Conservation (phyloP, 176 grass and related monocot species). For the Tuctoria greenei region DNA sequence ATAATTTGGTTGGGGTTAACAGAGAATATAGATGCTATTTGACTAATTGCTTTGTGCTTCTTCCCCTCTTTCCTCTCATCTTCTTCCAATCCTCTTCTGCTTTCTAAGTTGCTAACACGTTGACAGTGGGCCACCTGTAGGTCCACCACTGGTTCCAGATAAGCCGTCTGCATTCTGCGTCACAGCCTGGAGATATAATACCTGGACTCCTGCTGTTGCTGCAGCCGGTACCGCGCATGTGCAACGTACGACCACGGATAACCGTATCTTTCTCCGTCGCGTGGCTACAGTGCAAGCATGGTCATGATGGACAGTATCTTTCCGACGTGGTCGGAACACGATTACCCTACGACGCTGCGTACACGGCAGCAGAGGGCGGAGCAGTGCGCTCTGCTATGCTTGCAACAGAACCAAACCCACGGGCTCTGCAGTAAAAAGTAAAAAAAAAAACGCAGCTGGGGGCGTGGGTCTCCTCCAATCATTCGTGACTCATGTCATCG, state of each 20-base stretch:
- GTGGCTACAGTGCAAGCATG: slow-evolving; percentile 3
- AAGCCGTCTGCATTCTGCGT: not conserved
- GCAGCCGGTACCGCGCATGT: not conserved
- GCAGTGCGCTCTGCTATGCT: not conserved
- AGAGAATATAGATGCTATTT: too few relatives aligned
- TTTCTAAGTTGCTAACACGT: too few relatives aligned
- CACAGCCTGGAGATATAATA: not conserved
- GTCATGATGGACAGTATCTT: slow-evolving; percentile 24
- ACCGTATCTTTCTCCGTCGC: slow-evolving; percentile 26
- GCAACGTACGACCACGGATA: not conserved
- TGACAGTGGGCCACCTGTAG: too few relatives aligned
- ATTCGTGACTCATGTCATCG: not conserved
- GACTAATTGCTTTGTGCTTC: too few relatives aligned
- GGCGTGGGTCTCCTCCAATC: slow-evolving; percentile 2
- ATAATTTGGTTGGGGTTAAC: too few relatives aligned
- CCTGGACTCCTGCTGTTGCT: not conserved
- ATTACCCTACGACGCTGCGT: not conserved
- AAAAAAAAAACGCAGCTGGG: not conserved
- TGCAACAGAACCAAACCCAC: slow-evolving; percentile 33
- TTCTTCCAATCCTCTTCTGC: too few relatives aligned
- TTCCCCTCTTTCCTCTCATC: too few relatives aligned
- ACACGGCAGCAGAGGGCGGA: not conserved
- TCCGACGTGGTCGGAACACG: slow-evolving; percentile 26
- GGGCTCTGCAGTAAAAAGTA: slow-evolving; percentile 1
- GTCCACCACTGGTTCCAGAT: too few relatives aligned